These are phyloP conservation scores for Anthoceros angustus DNA, from an alignment of 225 moss, liverwort and hornwort species.

Conservation along the genomic window DNA sequence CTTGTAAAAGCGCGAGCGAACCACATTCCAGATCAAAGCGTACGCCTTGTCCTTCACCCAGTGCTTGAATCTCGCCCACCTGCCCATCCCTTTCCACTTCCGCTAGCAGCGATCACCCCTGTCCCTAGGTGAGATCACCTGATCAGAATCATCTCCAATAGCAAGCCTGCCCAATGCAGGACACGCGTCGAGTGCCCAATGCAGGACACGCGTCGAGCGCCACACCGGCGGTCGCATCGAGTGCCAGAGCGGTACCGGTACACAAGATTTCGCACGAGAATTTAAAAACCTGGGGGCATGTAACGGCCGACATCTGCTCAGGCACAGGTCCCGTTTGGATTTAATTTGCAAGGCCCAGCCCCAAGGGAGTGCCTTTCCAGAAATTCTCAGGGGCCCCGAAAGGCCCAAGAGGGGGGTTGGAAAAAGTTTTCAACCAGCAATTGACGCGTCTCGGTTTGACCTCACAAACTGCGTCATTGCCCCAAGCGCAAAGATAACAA, in stretches of 20 bases:
- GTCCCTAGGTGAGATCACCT: too few species aligned
- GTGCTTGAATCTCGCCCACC: conserved; percentile 23
- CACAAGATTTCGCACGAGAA: too few species aligned
- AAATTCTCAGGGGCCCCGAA: conserved; percentile 76
- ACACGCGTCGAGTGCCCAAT: too few species aligned
- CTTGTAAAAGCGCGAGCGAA: conserved; percentile 21
- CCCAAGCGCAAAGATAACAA: conserved; percentile 57
- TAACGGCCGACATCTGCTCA: too few species aligned
- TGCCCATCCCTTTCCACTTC: conserved; percentile 13
- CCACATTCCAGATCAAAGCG: conserved; percentile 23
- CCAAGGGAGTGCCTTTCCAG: conserved; percentile 50
- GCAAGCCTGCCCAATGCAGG: too few species aligned
- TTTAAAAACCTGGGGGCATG: too few species aligned
- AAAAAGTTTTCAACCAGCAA: conserved; percentile 94
- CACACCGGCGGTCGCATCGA: too few species aligned
- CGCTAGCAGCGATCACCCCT: too few species aligned
- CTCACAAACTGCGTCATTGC: conserved; percentile 88
- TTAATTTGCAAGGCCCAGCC: conserved; percentile 18
- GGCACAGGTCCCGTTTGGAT: background rate
- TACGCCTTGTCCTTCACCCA: conserved; percentile 21
- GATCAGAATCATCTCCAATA: too few species aligned
- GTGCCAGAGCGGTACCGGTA: too few species aligned
- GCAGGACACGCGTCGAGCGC: too few species aligned
- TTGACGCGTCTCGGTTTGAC: conserved; percentile 65
- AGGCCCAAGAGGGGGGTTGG: conserved; percentile 58